Conservation (phyloP, 352 stramenopile genomes). For the Phytophthora citrophthora region DNA sequence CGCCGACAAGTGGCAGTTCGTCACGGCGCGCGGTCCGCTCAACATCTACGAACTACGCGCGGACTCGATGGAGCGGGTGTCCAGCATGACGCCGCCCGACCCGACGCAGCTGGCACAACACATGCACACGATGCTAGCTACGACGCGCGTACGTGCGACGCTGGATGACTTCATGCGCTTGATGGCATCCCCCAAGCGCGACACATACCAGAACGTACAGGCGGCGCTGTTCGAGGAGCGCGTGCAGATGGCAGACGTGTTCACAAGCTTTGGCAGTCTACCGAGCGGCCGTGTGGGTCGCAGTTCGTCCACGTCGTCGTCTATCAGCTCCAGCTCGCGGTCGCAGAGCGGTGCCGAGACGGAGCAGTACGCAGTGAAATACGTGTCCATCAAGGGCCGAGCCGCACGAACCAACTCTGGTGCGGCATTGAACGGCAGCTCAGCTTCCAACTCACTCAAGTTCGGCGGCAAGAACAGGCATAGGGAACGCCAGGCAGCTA, state of each 20-base stretch:
- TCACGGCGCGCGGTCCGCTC: conserved; percentile 42
- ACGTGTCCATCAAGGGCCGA: conserved; percentile 51
- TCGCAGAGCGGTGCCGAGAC: conserved; percentile 27
- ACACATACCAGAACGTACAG: conserved; percentile 66
- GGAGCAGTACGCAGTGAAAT: conserved; percentile 65
- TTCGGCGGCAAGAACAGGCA: conserved; percentile 50
- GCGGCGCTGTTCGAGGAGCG: conserved; percentile 61
- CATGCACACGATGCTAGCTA: conserved; percentile 63
- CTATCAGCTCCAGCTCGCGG: conserved; percentile 25
- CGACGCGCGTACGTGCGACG: conserved; percentile 59
- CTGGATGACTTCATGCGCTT: conserved; percentile 78
- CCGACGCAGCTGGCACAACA: conserved; percentile 32
- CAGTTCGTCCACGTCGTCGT: conserved; percentile 38
- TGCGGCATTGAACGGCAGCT: conserved; percentile 12
- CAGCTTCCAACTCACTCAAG: conserved; percentile 44
- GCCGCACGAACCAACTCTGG: conserved; percentile 19
- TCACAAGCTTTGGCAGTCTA: conserved; percentile 56
- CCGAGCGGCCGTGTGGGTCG: conserved; percentile 4
- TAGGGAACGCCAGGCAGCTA: conserved; percentile 16
- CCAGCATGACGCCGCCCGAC: conserved; percentile 48
- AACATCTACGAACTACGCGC: conserved; percentile 64
- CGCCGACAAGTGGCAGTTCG: conserved; percentile 72
- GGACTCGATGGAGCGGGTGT: conserved; percentile 54
- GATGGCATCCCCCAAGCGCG: conserved; percentile 47
- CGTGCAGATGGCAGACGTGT: conserved; percentile 66